These are phyloP conservation scores for Tulasnella sp. DNA, from an alignment of 768 basidiomycete genomes.

Conservation along the genomic window DNA sequence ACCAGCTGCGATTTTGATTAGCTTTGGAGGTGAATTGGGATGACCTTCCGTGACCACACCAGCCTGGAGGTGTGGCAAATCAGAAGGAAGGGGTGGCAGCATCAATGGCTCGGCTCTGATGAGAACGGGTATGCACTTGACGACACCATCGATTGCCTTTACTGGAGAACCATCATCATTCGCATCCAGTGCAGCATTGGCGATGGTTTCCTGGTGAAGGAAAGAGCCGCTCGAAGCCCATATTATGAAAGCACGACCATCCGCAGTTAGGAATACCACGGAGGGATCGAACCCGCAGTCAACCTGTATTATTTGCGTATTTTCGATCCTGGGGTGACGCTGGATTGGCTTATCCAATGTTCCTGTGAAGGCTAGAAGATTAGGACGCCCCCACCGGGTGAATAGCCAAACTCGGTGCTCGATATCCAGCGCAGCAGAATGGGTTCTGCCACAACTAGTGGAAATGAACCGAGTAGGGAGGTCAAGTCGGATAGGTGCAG, in stretches of 20 bases:
- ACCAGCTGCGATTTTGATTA: constrained; percentile 73
- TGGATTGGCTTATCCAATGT: no score
- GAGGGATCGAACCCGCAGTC: no score
- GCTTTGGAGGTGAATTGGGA: constrained; percentile 26
- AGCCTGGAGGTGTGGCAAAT: no score
- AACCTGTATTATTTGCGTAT: no score
- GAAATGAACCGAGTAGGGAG: constrained; percentile 33
- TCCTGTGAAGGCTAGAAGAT: constrained; percentile 31
- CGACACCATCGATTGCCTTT: no score
- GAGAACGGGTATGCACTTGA: no score
- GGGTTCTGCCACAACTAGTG: constrained; percentile 61
- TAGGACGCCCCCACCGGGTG: constrained; percentile 65
- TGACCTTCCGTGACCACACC: no score
- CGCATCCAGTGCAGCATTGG: no score
- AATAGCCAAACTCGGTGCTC: constrained; percentile 58
- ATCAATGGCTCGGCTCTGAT: no score
- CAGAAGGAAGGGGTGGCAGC: no score
- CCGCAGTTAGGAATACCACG: constrained; percentile 57
- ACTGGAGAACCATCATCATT: no score
- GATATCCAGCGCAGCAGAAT: constrained; percentile 52
- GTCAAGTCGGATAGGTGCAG: constrained; percentile 42
- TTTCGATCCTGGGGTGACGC: no score
- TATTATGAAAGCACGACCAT: constrained; percentile 63
- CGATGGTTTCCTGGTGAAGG: constrained; percentile 31
- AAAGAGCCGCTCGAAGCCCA: constrained; percentile 37